Conservation (phyloP, 2,329 filamentous ascomycete species). For the Penicillium sp. region DNA sequence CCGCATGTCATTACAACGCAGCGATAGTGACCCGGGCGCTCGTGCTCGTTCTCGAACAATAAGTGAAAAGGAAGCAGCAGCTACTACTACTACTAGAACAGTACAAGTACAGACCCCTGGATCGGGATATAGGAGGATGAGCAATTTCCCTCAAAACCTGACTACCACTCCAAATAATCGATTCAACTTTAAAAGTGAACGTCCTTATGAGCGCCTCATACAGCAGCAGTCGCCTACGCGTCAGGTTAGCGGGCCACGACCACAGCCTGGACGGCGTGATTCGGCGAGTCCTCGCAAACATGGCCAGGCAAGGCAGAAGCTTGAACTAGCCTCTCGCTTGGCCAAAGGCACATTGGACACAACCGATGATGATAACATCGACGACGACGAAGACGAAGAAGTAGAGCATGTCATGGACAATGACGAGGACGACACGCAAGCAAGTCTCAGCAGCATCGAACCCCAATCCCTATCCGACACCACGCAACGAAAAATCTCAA, state of each 20-base stretch:
- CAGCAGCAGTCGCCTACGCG: slow-evolving; percentile 35
- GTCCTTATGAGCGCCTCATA: slow-evolving; percentile 32
- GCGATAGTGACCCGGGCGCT: slow-evolving; percentile 9
- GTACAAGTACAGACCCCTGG: slow-evolving; percentile 22
- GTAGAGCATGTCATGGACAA: slow-evolving; percentile 9
- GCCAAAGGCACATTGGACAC: slow-evolving; percentile 6
- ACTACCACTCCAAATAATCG: slow-evolving; percentile 34
- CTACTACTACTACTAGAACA: slow-evolving; percentile 19
- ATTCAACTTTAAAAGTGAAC: slow-evolving; percentile 39
- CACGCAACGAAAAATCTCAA: slow-evolving; percentile 2
- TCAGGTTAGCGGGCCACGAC: slow-evolving; percentile 25
- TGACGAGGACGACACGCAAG: slow-evolving; percentile 6
- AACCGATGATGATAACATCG: slow-evolving; percentile 21
- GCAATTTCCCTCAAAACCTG: slow-evolving; percentile 29
- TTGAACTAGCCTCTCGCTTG: background rate
- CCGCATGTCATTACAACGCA: slow-evolving; percentile 20
- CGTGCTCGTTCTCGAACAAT: slow-evolving; percentile 1
- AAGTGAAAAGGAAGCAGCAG: slow-evolving; percentile 16
- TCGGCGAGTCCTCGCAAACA: slow-evolving; percentile 7
- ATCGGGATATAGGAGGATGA: slow-evolving; percentile 13
- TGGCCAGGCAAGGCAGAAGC: background rate
- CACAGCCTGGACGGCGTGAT: slow-evolving; percentile 18
- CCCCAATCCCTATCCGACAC: slow-evolving; percentile 20
- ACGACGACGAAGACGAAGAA: slow-evolving; percentile 12
- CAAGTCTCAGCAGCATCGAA: slow-evolving; percentile 26